phyloP scores from a whole-genome alignment of 768 basidiomycete genomes.

The Inosperma sp. region DNA sequence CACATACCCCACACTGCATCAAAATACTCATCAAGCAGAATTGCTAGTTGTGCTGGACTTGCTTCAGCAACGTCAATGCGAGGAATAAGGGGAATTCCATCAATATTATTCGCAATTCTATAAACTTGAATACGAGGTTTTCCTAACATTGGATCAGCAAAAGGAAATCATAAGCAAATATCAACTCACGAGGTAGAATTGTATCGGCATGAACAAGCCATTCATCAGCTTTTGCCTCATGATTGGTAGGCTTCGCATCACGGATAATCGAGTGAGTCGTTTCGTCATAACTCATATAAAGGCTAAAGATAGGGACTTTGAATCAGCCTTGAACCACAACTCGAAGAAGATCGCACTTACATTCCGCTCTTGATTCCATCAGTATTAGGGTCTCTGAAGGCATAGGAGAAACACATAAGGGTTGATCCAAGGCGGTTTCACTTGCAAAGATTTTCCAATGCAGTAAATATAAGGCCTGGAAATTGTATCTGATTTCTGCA shows the following conservation, averaged over 20 bases:
- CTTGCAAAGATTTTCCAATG: slow-evolving; percentile 1
- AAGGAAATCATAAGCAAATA: not conserved
- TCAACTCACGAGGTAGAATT: not conserved
- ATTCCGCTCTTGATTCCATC: not conserved
- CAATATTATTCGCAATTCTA: not conserved
- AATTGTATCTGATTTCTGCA: slow-evolving; percentile 10
- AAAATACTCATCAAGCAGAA: slow-evolving; percentile 3
- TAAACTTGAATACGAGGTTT: not conserved
- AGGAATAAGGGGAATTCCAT: slow-evolving; percentile 5
- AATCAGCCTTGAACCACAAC: too few relatives aligned
- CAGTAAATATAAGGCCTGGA: slow-evolving; percentile 3
- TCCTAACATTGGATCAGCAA: not conserved
- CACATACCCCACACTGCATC: slow-evolving; percentile 1
- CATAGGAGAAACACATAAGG: not conserved
- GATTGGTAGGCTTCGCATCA: not conserved
- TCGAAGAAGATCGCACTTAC: not conserved
- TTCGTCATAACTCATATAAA: not conserved
- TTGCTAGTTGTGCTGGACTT: not conserved
- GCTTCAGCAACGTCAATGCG: not conserved
- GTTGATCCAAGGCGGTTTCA: slow-evolving; percentile 6
- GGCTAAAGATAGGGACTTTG: not conserved
- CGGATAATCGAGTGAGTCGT: not conserved
- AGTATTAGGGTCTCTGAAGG: slow-evolving; percentile 1
- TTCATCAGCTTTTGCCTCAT: not conserved
- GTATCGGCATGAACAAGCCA: not conserved